Evolutionary conservation across 2,329 filamentous ascomycete species (phyloP).

Genomic region (Trichoderma endophyticum): DNA sequence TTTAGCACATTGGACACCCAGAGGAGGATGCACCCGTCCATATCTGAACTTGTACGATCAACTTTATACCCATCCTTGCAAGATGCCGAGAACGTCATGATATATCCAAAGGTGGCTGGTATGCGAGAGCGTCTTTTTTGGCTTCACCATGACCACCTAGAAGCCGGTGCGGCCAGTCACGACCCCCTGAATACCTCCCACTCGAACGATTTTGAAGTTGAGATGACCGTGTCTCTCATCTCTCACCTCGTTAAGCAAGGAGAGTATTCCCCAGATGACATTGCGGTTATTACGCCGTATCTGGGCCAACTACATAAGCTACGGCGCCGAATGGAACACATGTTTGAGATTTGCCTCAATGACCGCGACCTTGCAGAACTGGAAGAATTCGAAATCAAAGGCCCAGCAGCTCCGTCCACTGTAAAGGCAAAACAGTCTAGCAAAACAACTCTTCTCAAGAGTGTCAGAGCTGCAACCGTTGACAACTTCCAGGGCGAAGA

Average conservation of each 20-base stretch:
- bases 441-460: conserved; percentile 37
- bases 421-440: not conserved
- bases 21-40: conserved; percentile 62
- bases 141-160: conserved; percentile 55
- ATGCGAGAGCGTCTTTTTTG: conserved; percentile 56
- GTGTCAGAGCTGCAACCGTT: conserved; percentile 59
- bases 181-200: conserved; percentile 34
- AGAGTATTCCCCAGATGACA: conserved; percentile 55
- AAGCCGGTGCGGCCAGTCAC: conserved; percentile 35
- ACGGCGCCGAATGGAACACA: conserved; percentile 39
- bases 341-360: conserved; percentile 60
- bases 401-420: not conserved
- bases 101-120: conserved; percentile 41
- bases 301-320: conserved; percentile 55
- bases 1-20: conserved; percentile 52
- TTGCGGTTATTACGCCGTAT: conserved; percentile 69
- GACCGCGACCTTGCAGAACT: conserved; percentile 61
- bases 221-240: conserved; percentile 61
- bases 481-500: conserved; percentile 81
- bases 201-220: conserved; percentile 50
- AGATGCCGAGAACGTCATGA: conserved; percentile 43
- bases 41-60: conserved; percentile 55
- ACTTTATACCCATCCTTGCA: conserved; percentile 55
- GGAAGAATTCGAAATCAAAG: conserved; percentile 33
- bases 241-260: conserved; percentile 65